Evolutionary conservation across 805 yeast genomes (phyloP).

Genomic region (Candida incommunis): DNA sequence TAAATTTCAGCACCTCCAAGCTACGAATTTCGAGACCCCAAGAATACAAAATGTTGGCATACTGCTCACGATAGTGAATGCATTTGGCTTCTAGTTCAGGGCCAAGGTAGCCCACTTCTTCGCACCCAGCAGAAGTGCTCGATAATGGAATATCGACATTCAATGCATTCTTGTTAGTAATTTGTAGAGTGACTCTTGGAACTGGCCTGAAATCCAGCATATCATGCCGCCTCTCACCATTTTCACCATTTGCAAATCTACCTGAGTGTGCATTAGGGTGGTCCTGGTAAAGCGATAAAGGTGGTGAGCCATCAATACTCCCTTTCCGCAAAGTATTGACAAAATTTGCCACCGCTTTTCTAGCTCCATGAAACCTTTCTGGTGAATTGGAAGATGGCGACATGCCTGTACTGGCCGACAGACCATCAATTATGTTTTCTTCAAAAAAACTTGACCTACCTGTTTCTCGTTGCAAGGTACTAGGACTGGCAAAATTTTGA

Average conservation of each 20-base stretch:
- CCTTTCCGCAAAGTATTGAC: constrained; percentile 12
- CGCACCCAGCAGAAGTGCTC: too few relatives aligned
- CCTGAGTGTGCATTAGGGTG: too few relatives aligned
- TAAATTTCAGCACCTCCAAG: constrained; percentile 63
- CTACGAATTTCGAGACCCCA: constrained; percentile 83
- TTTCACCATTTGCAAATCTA: too few relatives aligned
- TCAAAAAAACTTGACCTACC: not conserved
- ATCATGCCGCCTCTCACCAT: too few relatives aligned
- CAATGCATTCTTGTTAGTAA: not conserved
- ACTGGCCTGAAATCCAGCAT: not conserved
- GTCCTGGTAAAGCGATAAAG: too few relatives aligned
- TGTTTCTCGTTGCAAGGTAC: not conserved
- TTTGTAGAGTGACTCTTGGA: not conserved
- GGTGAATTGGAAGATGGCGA: not conserved
- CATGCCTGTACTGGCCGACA: too few relatives aligned
- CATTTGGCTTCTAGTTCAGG: not conserved
- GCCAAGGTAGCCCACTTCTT: not conserved
- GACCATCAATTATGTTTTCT: not conserved
- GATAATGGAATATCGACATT: not conserved
- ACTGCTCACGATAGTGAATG: constrained; percentile 39
- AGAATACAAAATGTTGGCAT: constrained; percentile 58
- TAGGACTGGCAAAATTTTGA: not conserved
- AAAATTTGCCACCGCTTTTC: constrained; percentile 2
- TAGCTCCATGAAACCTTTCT: constrained; percentile 2
- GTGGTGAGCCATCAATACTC: not conserved